phyloP scores from a whole-genome alignment of 1,284 basidiomycete genomes.

The Coniophora puteana region DNA sequence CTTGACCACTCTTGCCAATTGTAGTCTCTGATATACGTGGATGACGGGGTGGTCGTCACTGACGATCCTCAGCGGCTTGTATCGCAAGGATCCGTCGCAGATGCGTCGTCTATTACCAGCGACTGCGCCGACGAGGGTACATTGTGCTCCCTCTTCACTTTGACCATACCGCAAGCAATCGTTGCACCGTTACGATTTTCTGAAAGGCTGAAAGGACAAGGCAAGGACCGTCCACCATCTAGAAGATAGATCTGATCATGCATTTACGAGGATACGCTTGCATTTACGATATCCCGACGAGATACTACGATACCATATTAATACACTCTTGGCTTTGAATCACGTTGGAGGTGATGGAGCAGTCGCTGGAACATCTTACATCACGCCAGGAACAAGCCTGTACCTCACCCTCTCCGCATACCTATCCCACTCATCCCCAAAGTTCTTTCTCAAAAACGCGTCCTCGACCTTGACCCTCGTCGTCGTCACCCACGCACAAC shows the following conservation, averaged over 20 bases:
- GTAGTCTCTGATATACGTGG: conserved; percentile 22
- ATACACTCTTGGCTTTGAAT: no score
- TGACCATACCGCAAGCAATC: conserved; percentile 28
- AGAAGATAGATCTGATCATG: no score
- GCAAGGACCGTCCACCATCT: no score
- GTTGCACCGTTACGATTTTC: no score
- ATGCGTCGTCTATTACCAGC: conserved; percentile 29
- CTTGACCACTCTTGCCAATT: neutral
- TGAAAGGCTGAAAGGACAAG: no score
- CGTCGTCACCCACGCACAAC: no score
- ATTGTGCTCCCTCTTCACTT: conserved; percentile 19
- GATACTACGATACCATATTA: no score
- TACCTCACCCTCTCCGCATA: conserved; percentile 1
- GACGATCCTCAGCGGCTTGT: conserved; percentile 24
- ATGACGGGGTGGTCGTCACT: conserved; percentile 34
- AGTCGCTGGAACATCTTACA: no score
- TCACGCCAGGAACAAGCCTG: neutral
- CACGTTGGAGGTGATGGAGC: no score
- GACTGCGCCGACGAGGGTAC: conserved; percentile 32
- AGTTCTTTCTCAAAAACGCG: neutral
- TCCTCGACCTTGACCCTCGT: neutral
- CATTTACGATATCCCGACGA: no score
- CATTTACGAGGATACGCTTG: no score
- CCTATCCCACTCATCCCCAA: neutral
- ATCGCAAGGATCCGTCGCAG: conserved; percentile 22